phyloP scores from a whole-genome alignment of 768 basidiomycete genomes.

The Neoboletus magnificus region DNA sequence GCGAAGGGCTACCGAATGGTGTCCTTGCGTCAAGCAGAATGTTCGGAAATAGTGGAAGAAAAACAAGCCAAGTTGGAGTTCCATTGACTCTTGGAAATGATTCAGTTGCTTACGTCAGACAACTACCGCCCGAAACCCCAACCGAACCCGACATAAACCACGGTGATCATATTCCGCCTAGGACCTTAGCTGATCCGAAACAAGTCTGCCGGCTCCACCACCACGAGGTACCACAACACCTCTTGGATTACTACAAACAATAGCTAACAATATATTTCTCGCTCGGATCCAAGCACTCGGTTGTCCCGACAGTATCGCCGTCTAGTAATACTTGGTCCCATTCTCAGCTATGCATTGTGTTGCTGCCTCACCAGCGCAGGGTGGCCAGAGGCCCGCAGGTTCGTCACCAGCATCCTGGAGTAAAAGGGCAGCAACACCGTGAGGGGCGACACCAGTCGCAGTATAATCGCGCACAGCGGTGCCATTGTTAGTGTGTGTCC shows the following conservation, averaged over 20 bases:
- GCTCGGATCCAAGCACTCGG: background rate
- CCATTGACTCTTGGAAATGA: background rate
- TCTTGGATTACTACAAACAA: background rate
- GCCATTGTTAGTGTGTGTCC: conserved; percentile 68
- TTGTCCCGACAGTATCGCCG: background rate
- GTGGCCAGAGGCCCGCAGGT: conserved; percentile 53
- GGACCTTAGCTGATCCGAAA: too few relatives aligned
- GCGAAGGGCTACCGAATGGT: conserved; percentile 1
- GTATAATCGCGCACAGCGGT: conserved; percentile 57
- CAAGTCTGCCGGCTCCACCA: background rate
- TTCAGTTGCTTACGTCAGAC: conserved; percentile 6
- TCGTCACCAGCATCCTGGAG: conserved; percentile 67
- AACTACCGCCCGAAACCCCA: too few relatives aligned
- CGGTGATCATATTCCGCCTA: too few relatives aligned
- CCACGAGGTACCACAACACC: background rate
- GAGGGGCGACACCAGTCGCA: conserved; percentile 48
- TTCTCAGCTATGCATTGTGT: conserved; percentile 59
- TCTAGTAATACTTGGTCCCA: conserved; percentile 41
- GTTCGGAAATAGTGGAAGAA: background rate
- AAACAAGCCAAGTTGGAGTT: background rate
- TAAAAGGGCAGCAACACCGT: conserved; percentile 64
- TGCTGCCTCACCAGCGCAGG: conserved; percentile 43
- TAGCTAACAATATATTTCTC: background rate
- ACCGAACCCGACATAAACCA: too few relatives aligned
- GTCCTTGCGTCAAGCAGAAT: conserved; percentile 3